These are phyloP conservation scores for Teunomyces stri DNA, from an alignment of 805 yeast species.

Conservation along the genomic window DNA sequence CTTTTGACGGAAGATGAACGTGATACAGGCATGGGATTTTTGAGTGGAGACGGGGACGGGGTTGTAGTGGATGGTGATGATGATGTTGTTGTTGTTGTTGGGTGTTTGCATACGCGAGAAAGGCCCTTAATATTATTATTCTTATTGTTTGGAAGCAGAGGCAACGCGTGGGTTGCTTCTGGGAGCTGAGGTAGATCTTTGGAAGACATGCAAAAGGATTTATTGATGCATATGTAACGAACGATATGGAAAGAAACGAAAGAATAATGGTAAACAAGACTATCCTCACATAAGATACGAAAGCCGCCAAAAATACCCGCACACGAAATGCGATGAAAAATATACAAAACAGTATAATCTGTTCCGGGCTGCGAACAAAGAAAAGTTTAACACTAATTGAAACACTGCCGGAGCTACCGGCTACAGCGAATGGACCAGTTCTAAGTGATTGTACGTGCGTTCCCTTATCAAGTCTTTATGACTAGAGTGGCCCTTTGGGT, in stretches of 20 bases:
- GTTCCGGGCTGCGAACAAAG: not conserved
- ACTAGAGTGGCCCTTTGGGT: too few relatives aligned
- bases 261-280: not conserved
- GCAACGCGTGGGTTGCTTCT: not conserved
- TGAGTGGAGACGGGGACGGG: conserved; percentile 13
- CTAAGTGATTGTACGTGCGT: too few relatives aligned
- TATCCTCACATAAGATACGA: not conserved
- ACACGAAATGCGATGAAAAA: not conserved
- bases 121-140: too few relatives aligned
- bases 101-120: not conserved
- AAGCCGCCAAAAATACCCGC: not conserved
- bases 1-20: conserved; percentile 18
- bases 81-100: not conserved
- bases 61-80: too few relatives aligned
- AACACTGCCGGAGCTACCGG: too few relatives aligned
- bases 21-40: conserved; percentile 13
- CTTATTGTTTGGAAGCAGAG: not conserved
- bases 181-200: conserved; percentile 6
- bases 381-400: too few relatives aligned
- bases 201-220: not conserved
- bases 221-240: not conserved
- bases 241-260: not conserved
- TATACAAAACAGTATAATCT: not conserved
- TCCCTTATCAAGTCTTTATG: too few relatives aligned
- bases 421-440: too few relatives aligned